phyloP scores from a whole-genome alignment of 768 basidiomycete genomes.

The Amanita subjunquillea region DNA sequence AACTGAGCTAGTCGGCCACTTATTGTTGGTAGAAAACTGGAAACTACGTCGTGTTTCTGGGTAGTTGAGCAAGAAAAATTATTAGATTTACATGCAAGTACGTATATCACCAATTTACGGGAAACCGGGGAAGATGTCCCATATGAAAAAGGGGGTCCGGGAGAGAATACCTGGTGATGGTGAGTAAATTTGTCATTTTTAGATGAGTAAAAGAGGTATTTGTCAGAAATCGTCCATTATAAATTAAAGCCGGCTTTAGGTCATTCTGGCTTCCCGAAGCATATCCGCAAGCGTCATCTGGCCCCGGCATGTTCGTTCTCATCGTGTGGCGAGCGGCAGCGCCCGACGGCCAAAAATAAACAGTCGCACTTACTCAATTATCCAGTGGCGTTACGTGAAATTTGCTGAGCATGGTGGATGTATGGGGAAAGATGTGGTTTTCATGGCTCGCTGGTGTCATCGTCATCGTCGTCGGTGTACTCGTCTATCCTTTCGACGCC shows the following conservation, averaged over 20 bases:
- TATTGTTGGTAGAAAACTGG: too few relatives aligned
- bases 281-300: slow-evolving; percentile 63
- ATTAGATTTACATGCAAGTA: too few relatives aligned
- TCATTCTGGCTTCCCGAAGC: slow-evolving; percentile 44
- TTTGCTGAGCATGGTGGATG: too few relatives aligned
- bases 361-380: not conserved
- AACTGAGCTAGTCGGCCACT: slow-evolving; percentile 85
- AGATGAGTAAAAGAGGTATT: not conserved
- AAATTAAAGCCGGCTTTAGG: slow-evolving; percentile 43
- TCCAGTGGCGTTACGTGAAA: not conserved
- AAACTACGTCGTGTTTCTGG: too few relatives aligned
- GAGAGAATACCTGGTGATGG: not conserved
- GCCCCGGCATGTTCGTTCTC: slow-evolving; percentile 54
- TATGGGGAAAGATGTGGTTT: too few relatives aligned
- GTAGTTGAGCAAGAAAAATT: too few relatives aligned
- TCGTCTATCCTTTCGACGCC: slow-evolving; percentile 73
- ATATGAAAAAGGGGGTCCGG: too few relatives aligned
- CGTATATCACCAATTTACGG: too few relatives aligned
- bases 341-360: not conserved
- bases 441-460: slow-evolving; percentile 1
- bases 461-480: slow-evolving; percentile 68
- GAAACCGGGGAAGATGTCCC: too few relatives aligned
- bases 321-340: not conserved
- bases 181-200: not conserved
- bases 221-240: not conserved